Evolutionary conservation across 2,329 filamentous ascomycete species (phyloP).

Genomic region (Penicillium corylophilum): DNA sequence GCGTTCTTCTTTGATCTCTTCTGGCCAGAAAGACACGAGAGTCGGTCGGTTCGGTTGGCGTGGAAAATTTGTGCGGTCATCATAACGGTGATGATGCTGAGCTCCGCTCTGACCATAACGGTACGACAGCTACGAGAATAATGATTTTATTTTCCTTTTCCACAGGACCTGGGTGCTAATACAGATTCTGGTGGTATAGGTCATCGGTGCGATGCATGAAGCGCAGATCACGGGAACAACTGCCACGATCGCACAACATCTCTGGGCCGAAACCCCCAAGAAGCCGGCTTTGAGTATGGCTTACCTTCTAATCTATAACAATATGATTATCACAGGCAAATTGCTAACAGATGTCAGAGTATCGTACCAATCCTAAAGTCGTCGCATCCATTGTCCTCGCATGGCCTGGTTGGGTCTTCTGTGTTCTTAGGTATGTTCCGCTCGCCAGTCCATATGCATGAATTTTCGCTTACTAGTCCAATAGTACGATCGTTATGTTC

Average conservation of each 20-base stretch:
- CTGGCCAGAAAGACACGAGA: background rate
- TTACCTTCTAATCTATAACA: background rate
- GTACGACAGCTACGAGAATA: background rate
- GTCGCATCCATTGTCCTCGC: background rate
- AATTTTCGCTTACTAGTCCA: background rate
- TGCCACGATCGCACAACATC: background rate
- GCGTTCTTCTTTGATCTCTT: background rate
- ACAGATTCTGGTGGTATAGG: background rate
- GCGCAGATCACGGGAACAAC: background rate
- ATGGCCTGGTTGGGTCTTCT: background rate
- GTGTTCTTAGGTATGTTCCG: background rate
- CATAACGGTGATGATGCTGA: background rate
- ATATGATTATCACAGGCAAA: background rate
- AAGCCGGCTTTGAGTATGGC: background rate
- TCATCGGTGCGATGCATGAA: background rate
- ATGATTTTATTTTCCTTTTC: background rate
- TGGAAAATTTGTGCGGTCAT: background rate
- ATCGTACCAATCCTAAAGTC: background rate
- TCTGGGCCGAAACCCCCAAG: background rate
- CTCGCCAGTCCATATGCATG: background rate
- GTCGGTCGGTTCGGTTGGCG: background rate
- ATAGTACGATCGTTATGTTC: background rate
- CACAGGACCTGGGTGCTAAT: background rate
- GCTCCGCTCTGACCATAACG: background rate
- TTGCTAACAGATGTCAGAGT: background rate